Base-by-base conservation (phyloP, 2,329 filamentous ascomycete genomes). In the Pyricularia grisea region DNA sequence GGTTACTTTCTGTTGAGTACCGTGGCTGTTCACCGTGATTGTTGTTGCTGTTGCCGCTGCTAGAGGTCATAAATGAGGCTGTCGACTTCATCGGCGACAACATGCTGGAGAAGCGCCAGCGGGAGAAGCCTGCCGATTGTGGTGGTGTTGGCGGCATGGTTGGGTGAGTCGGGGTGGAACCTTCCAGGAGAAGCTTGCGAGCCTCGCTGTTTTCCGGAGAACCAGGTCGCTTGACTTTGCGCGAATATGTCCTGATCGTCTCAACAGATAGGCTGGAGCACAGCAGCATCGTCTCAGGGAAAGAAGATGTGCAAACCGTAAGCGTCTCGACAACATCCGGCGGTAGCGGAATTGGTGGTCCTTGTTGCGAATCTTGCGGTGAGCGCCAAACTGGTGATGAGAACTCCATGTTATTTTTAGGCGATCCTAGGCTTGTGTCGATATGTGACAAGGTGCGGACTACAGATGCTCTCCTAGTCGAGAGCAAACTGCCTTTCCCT, bases 231-330 rank as follows among this genome's bases (percentile, higher is more conserved):
- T 80, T 81, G 58, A 86, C 74, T 73, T 86, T 87, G 67, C 80
- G 84, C 0, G 85, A 83, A 72, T 87, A 87, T 31, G 81, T 76
- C 20, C 86, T 84, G 69, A 88, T 86, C 0, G 83, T 87, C 75
- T 88, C 85, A 66, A 87, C 79, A 0, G 85, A 83, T 4, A 87
- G 77, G 72, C 83, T 87, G 0, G 81, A 83, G 5, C 85, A 83
- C 12, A 84, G 77, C 1, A 88, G 81, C 82, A 87, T 86, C 0
- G 85, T 87, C 72, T 87, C 85, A 0, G 86, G 86, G 71, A 88
- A 88, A 72, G 84, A 87, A 5, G 81, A 78, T 12, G 87, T 81
- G 0, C 83, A 86, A 6, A 86, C 80, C 31, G 83, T 78, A 4
- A 88, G 77, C 0, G 81, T 86, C 70, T 88, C 85, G 60, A 87